Evolutionary conservation across 495 filamentous ascomycete species (phyloP).

Genomic region (Rostrohypoxylon terebratum): DNA sequence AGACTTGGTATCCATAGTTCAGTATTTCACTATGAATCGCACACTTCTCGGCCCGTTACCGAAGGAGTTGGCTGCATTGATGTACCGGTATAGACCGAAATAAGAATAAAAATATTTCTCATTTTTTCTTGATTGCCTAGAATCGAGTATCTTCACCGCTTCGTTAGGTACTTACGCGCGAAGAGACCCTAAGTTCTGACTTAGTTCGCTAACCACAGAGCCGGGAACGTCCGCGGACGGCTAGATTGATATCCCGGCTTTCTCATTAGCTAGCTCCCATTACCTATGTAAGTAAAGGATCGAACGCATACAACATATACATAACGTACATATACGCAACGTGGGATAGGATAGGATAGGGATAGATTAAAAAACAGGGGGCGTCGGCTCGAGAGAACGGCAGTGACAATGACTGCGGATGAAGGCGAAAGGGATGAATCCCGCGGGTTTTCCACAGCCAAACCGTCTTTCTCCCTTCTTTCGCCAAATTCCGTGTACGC

Average conservation of each 20-base stretch:
- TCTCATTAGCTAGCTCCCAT: conserved; percentile 11
- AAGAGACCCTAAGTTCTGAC: not conserved
- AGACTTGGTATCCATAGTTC: not conserved
- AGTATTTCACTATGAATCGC: not conserved
- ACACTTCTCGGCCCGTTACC: conserved; percentile 4
- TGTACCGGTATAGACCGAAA: conserved; percentile 12
- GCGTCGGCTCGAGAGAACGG: conserved; percentile 1
- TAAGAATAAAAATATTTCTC: not conserved
- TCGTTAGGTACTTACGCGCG: conserved; percentile 28
- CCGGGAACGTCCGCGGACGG: conserved; percentile 32
- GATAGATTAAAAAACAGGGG: conserved; percentile 1
- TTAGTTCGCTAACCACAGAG: conserved; percentile 29
- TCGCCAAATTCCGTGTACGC: conserved; percentile 14
- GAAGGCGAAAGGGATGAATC: conserved; percentile 8
- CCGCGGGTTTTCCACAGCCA: not conserved
- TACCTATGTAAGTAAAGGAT: conserved; percentile 16
- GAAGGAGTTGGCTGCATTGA: conserved; percentile 18
- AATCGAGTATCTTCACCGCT: conserved; percentile 32
- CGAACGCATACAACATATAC: conserved; percentile 16
- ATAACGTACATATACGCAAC: conserved; percentile 16
- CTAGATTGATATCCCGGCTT: conserved; percentile 6
- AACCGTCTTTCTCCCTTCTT: not conserved
- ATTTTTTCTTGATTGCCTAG: conserved; percentile 13
- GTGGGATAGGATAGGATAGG: conserved; percentile 14
- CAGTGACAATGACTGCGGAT: not conserved